A percentile compares a stretch with the other conserved stretches of the same genome.
Evolutionary conservation across 2,329 filamentous ascomycete genomes (phyloP).

Genomic region (Emergomyces pasteurianus): DNA sequence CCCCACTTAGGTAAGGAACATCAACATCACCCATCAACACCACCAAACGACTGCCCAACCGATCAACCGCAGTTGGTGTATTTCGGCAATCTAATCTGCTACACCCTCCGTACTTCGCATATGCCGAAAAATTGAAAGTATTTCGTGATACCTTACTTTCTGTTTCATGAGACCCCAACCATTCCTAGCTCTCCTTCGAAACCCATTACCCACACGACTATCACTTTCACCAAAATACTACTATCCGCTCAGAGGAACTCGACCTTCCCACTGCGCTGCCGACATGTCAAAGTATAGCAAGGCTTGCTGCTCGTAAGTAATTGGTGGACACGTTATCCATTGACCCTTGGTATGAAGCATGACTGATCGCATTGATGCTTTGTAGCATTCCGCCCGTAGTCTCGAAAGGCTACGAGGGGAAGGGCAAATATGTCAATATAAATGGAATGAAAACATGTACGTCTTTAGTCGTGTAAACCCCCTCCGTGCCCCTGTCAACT

Average conservation of each 20-base stretch:
- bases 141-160: not conserved
- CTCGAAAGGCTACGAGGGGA: constrained; percentile 39
- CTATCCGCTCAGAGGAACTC: not conserved
- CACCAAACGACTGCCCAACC: not conserved
- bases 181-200: not conserved
- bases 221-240: not conserved
- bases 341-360: not conserved
- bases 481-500: not conserved
- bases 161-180: not conserved
- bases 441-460: constrained; percentile 51
- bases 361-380: not conserved
- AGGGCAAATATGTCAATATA: constrained; percentile 47
- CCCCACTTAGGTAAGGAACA: not conserved
- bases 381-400: constrained; percentile 31
- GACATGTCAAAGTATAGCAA: constrained; percentile 32
- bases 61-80: not conserved
- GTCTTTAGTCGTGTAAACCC: constrained; percentile 8
- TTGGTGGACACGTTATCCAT: not conserved
- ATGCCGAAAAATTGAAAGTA: not conserved
- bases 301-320: constrained; percentile 33
- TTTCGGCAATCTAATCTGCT: not conserved
- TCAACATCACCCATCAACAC: not conserved
- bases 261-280: not conserved
- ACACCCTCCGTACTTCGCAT: not conserved
- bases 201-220: not conserved